These are phyloP conservation scores for Acer negundo DNA, from an alignment of 345 rosid genomes.

Conservation along the genomic window DNA sequence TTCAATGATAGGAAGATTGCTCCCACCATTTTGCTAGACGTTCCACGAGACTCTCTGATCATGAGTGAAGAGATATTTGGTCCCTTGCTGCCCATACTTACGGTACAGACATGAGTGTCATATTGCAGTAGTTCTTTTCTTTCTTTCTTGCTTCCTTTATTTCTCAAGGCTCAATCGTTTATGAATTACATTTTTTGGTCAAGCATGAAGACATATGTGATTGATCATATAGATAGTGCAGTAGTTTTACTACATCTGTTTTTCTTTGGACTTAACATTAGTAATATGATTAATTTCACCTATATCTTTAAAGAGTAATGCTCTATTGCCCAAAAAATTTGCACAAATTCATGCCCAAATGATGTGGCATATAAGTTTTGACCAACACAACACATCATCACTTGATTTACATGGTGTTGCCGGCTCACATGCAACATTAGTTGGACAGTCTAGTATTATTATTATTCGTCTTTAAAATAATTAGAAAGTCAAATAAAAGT, in stretches of 20 bases:
- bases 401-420: no score
- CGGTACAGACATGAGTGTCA: constrained; percentile 37
- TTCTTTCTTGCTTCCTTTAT: not conserved
- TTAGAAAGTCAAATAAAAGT: not conserved
- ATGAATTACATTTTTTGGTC: constrained; percentile 1
- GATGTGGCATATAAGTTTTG: no score
- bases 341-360: no score
- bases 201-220: not conserved
- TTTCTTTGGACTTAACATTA: not conserved
- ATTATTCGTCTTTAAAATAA: not conserved
- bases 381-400: no score
- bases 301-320: no score
- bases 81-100: constrained; percentile 86
- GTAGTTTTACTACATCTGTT: not conserved
- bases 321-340: no score
- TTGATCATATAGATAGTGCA: not conserved
- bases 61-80: constrained; percentile 98
- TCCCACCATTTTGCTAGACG: constrained; percentile 90
- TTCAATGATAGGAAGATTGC: constrained; percentile 60
- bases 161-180: not conserved
- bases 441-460: no score
- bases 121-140: not conserved
- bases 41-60: constrained; percentile 68
- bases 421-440: no score
- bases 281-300: not conserved